Conservation (phyloP, 1,139 yeast species). For the Saccharomyces hybrid region DNA sequence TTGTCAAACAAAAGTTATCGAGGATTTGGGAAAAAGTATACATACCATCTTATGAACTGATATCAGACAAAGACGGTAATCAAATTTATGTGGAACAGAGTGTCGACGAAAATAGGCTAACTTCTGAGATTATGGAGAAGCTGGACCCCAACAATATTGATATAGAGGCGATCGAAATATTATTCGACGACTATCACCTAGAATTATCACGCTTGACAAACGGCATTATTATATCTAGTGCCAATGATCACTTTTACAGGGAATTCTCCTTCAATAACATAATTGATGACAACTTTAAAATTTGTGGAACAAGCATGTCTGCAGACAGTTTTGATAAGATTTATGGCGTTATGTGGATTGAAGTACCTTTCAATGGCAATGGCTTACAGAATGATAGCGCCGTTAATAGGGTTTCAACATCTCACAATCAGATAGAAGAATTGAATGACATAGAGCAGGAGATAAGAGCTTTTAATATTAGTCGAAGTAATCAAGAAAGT, state of each 20-base stretch:
- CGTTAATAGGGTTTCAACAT: background rate
- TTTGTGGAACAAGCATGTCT: background rate
- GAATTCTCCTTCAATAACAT: background rate
- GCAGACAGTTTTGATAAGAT: background rate
- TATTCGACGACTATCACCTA: constrained; percentile 19
- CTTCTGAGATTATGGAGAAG: constrained; percentile 14
- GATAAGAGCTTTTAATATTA: background rate
- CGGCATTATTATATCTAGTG: background rate
- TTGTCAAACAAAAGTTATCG: constrained; percentile 8
- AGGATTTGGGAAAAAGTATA: constrained; percentile 14
- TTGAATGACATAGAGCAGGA: background rate
- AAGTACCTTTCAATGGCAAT: background rate
- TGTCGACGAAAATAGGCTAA: constrained; percentile 10
- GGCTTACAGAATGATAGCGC: background rate
- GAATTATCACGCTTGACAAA: constrained; percentile 7
- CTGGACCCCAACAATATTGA: constrained; percentile 16
- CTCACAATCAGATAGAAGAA: background rate
- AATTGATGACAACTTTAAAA: background rate
- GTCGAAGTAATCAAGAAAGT: background rate
- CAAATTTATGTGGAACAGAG: constrained; percentile 20
- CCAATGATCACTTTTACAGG: background rate
- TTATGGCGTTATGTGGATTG: background rate
- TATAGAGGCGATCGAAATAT: constrained; percentile 11
- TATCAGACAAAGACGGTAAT: constrained; percentile 20
- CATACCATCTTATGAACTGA: constrained; percentile 20